These are phyloP conservation scores for Haberlea rhodopensis DNA, from an alignment of 257 asterid genomes.

Conservation along the genomic window DNA sequence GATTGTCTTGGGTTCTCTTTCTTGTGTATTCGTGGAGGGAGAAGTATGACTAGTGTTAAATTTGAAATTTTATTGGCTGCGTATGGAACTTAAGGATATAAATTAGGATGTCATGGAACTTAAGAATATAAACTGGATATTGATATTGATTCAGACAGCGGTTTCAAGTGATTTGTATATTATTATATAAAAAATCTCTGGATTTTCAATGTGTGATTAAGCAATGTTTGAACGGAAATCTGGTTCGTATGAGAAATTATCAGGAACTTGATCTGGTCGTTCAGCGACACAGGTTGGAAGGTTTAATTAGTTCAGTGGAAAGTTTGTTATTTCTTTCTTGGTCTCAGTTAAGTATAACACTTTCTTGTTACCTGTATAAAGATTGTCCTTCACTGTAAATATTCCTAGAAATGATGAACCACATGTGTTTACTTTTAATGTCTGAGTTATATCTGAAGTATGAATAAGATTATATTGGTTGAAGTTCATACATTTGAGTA, in stretches of 20 bases:
- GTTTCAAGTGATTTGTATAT: constrained; percentile 12
- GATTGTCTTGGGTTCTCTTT: constrained; percentile 78
- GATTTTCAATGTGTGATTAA: neutral
- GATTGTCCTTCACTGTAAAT: constrained; percentile 27
- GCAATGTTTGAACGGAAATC: neutral
- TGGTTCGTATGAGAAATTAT: neutral
- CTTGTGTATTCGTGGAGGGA: constrained; percentile 88
- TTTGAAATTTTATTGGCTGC: neutral
- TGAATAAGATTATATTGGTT: constrained; percentile 5
- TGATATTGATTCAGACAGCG: no score
- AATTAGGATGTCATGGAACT: neutral
- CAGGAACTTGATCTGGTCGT: neutral
- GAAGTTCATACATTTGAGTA: neutral
- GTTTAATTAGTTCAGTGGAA: constrained; percentile 26
- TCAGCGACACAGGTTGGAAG: constrained; percentile 4
- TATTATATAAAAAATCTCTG: neutral
- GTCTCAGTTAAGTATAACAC: constrained; percentile 15
- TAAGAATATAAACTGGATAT: neutral
- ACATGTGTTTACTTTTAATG: neutral
- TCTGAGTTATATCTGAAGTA: neutral
- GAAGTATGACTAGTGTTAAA: constrained; percentile 61
- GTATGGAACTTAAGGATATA: neutral
- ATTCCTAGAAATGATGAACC: constrained; percentile 27
- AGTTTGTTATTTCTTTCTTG: constrained; percentile 8
- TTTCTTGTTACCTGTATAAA: constrained; percentile 18